phyloP scores from a whole-genome alignment of 1,284 basidiomycete species.

The Fomitopsis betulina region DNA sequence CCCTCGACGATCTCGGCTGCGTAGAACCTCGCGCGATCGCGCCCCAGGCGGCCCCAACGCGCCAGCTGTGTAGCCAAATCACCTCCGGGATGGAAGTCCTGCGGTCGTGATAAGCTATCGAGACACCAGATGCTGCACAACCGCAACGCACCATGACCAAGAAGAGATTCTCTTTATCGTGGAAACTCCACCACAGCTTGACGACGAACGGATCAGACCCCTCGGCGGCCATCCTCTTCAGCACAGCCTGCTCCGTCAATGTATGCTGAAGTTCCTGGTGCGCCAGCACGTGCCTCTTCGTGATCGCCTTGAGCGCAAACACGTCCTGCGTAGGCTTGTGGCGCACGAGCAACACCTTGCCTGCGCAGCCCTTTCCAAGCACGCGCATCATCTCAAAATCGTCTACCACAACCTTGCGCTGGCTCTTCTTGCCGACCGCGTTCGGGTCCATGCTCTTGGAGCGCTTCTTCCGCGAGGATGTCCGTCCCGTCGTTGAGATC shows the following conservation, averaged over 20 bases:
- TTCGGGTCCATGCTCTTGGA: slow-evolving; percentile 48
- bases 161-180: slow-evolving; percentile 93
- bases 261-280: slow-evolving; percentile 96
- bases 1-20: slow-evolving; percentile 95
- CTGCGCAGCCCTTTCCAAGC: slow-evolving; percentile 93
- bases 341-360: slow-evolving; percentile 86
- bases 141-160: slow-evolving; percentile 67
- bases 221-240: slow-evolving; percentile 85
- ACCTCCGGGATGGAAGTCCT: slow-evolving; percentile 95
- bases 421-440: slow-evolving; percentile 48
- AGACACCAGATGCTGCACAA: slow-evolving; percentile 15
- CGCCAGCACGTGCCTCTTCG: slow-evolving; percentile 91
- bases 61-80: slow-evolving; percentile 96
- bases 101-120: slow-evolving; percentile 22
- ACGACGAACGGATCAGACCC: slow-evolving; percentile 89
- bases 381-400: slow-evolving; percentile 98
- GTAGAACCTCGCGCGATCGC: slow-evolving; percentile 92
- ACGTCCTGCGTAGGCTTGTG: slow-evolving; percentile 68
- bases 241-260: slow-evolving; percentile 88
- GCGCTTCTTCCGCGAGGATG: slow-evolving; percentile 48
- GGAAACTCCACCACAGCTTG: slow-evolving; percentile 93
- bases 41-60: slow-evolving; percentile 87
- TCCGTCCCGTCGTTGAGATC: slow-evolving; percentile 44
- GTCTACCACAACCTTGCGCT: slow-evolving; percentile 72
- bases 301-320: slow-evolving; percentile 95